phyloP scores from a whole-genome alignment of 768 basidiomycete genomes.

The Rickenella mellea region DNA sequence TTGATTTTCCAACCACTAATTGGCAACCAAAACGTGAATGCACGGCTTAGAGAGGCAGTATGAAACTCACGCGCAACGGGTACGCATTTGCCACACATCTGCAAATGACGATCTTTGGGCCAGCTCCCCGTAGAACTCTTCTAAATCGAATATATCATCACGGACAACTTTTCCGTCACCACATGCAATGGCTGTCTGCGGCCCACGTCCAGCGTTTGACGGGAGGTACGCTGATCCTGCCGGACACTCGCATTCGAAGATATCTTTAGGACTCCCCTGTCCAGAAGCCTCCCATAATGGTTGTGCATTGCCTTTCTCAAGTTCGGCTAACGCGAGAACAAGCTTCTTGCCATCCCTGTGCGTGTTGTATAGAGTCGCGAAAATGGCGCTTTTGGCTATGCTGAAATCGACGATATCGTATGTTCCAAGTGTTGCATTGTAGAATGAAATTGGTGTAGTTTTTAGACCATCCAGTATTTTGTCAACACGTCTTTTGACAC shows the following conservation, averaged over 20 bases:
- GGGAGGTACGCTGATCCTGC: not conserved
- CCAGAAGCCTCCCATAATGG: conserved; percentile 3
- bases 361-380: conserved; percentile 6
- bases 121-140: not conserved
- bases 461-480: conserved; percentile 3
- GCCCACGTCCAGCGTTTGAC: not conserved
- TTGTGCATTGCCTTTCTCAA: conserved; percentile 16
- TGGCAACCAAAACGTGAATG: conserved; percentile 3
- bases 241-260: conserved; percentile 2
- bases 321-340: conserved; percentile 13
- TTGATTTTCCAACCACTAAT: not conserved
- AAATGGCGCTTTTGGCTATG: conserved; percentile 2
- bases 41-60: not conserved
- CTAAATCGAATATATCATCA: conserved; percentile 4
- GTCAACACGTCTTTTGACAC: conserved; percentile 1
- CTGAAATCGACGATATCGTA: conserved; percentile 8
- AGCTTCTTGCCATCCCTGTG: conserved; percentile 10
- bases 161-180: conserved; percentile 5
- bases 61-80: not conserved
- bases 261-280: not conserved
- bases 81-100: not conserved
- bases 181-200: conserved; percentile 5
- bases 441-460: conserved; percentile 4
- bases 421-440: not conserved
- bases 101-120: not conserved